phyloP scores from a whole-genome alignment of 2,329 filamentous ascomycete genomes.

The Talaromyces piceae region DNA sequence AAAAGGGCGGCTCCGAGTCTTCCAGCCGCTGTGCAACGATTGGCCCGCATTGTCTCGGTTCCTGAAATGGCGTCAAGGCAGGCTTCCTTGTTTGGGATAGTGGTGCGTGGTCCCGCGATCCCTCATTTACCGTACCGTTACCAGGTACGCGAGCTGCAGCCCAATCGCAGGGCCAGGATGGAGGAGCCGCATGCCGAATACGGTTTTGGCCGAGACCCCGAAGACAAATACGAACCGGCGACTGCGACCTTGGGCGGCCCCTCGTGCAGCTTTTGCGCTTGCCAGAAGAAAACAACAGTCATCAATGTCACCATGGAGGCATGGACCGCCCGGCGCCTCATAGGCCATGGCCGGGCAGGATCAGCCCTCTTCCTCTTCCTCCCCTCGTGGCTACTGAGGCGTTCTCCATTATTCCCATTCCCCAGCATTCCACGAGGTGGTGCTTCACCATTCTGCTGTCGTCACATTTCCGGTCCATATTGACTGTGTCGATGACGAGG shows the following conservation, averaged over 20 bases:
- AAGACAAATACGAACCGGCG: not conserved
- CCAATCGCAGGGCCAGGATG: conserved; percentile 8
- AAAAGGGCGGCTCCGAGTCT: conserved; percentile 1
- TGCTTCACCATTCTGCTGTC: conserved; percentile 14
- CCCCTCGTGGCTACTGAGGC: conserved; percentile 13
- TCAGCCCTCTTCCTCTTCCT: conserved; percentile 7
- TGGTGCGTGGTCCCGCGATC: not conserved
- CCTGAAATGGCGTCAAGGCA: not conserved
- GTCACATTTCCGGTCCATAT: conserved; percentile 18
- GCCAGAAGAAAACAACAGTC: not conserved
- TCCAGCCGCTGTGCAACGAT: not conserved
- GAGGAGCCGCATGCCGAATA: not conserved
- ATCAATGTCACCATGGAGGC: not conserved
- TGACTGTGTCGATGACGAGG: conserved; percentile 10
- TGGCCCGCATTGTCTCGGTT: conserved; percentile 8
- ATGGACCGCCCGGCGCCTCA: not conserved
- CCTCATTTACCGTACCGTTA: conserved; percentile 14
- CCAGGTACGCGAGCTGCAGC: conserved; percentile 17
- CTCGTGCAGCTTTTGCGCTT: not conserved
- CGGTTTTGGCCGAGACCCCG: not conserved
- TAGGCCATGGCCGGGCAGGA: not conserved
- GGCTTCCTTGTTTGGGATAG: not conserved
- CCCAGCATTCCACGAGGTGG: conserved; percentile 12
- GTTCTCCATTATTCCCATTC: conserved; percentile 9
- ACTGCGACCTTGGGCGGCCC: not conserved